Conservation (phyloP, 1,284 basidiomycete genomes). For the Fomitopsis palustris region DNA sequence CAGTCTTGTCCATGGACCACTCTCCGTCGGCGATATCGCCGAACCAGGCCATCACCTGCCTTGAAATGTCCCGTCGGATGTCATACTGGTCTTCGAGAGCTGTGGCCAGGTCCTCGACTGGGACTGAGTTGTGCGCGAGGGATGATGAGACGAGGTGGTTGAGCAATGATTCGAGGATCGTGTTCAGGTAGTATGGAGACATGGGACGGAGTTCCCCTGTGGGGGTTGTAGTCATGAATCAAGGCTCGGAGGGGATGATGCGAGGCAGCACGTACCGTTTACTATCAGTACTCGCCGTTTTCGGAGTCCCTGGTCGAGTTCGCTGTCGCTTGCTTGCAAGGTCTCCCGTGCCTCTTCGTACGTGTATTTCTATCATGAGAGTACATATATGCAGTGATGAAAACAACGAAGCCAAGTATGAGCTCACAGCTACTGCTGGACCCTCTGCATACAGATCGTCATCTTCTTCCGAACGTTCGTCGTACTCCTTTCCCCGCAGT, state of each 20-base stretch:
- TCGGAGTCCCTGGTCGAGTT: constrained; percentile 61
- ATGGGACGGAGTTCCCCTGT: constrained; percentile 70
- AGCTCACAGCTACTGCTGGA: constrained; percentile 4
- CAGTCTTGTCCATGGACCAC: constrained; percentile 63
- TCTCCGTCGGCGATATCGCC: constrained; percentile 51
- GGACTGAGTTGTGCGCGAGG: constrained; percentile 43
- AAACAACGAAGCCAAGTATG: neutral
- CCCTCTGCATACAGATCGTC: constrained; percentile 38
- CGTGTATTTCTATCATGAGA: constrained; percentile 38
- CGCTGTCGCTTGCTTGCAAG: constrained; percentile 78
- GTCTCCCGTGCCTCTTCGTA: constrained; percentile 58
- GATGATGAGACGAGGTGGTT: constrained; percentile 62
- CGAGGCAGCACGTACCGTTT: constrained; percentile 44
- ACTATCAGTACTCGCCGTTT: constrained; percentile 70
- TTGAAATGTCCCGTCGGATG: constrained; percentile 54
- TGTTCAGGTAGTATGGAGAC: constrained; percentile 57
- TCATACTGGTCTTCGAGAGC: constrained; percentile 75
- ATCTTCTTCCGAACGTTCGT: constrained; percentile 49
- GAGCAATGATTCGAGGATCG: constrained; percentile 71
- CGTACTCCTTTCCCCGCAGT: constrained; percentile 66
- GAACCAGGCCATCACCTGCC: constrained; percentile 79
- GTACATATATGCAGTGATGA: neutral
- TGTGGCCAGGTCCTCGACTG: constrained; percentile 50
- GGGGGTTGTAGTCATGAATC: neutral
- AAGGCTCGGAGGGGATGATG: neutral